These are phyloP conservation scores for Bothriochloa decipiens DNA, from an alignment of 176 grass and related monocot genomes.

Conservation along the genomic window DNA sequence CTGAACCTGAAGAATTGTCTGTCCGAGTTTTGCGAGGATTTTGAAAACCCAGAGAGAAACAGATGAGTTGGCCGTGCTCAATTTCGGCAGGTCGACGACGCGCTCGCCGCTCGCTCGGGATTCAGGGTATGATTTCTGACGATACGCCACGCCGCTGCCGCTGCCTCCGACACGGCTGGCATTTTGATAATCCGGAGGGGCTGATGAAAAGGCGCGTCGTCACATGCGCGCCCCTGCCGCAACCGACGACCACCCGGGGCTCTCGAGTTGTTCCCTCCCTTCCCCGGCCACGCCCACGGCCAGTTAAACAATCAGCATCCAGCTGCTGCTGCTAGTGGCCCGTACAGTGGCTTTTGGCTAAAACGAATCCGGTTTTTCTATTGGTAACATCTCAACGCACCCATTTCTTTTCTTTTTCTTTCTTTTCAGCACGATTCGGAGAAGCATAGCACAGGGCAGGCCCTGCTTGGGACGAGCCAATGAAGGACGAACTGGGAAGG, in stretches of 20 bases:
- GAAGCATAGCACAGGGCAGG: background rate
- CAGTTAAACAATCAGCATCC: slow-evolving; percentile 30
- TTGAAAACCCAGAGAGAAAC: background rate
- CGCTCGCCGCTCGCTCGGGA: slow-evolving; percentile 6
- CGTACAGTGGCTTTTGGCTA: background rate
- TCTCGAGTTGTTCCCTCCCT: slow-evolving; percentile 44
- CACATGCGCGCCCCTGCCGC: slow-evolving; percentile 42
- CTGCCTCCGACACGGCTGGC: slow-evolving; percentile 41
- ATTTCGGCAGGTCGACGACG: background rate
- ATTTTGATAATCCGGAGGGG: slow-evolving; percentile 44
- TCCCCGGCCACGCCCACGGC: background rate
- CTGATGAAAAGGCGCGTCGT: slow-evolving; percentile 47
- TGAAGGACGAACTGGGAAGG: background rate
- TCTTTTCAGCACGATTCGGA: background rate
- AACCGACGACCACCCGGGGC: slow-evolving; percentile 53
- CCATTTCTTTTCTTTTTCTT: background rate
- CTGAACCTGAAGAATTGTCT: background rate
- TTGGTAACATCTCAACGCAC: background rate
- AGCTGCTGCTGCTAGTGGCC: background rate
- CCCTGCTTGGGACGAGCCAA: background rate
- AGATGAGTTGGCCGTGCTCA: background rate
- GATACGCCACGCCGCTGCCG: background rate
- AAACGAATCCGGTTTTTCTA: background rate
- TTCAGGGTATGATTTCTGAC: slow-evolving; percentile 2
- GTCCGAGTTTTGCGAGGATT: too few species aligned